phyloP scores from a whole-genome alignment of 352 stramenopile genomes.

The Phytophthora pini region DNA sequence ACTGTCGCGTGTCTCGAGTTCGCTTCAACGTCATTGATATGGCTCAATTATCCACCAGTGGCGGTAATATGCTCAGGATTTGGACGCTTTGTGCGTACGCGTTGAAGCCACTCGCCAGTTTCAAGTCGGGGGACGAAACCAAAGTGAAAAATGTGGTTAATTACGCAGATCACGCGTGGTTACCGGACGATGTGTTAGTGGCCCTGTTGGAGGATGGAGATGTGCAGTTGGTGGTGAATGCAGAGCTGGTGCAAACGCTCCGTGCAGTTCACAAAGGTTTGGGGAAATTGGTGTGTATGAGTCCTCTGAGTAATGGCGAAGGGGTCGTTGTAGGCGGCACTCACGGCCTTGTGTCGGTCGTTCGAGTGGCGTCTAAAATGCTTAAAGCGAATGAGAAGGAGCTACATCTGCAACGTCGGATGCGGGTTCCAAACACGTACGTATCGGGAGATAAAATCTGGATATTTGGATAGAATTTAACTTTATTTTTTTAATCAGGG shows the following conservation, averaged over 20 bases:
- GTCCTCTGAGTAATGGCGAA: constrained; percentile 50
- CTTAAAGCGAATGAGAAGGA: constrained; percentile 69
- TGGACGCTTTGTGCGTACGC: constrained; percentile 82
- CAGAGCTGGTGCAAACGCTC: constrained; percentile 74
- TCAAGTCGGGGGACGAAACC: constrained; percentile 78
- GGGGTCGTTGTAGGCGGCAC: constrained; percentile 67
- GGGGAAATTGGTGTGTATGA: constrained; percentile 46
- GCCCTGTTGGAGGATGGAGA: constrained; percentile 75
- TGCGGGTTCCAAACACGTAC: constrained; percentile 61
- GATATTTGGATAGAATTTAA: not conserved
- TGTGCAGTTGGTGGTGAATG: constrained; percentile 80
- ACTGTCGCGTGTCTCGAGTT: constrained; percentile 73
- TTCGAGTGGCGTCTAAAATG: constrained; percentile 62
- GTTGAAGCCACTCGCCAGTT: constrained; percentile 71
- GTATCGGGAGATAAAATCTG: not conserved
- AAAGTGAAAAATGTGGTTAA: constrained; percentile 50
- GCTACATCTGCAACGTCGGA: constrained; percentile 68
- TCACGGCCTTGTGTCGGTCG: constrained; percentile 63
- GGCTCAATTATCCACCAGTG: constrained; percentile 78
- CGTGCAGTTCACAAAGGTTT: constrained; percentile 60
- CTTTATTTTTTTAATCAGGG: constrained; percentile 27
- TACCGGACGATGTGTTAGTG: constrained; percentile 70
- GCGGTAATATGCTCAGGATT: constrained; percentile 69
- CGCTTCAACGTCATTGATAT: constrained; percentile 84
- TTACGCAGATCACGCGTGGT: constrained; percentile 79